A percentile compares a stretch with the other conserved stretches of the same genome.
Conservation (phyloP, 2,329 filamentous ascomycete genomes). For the Microdochium trichocladiopsis region DNA sequence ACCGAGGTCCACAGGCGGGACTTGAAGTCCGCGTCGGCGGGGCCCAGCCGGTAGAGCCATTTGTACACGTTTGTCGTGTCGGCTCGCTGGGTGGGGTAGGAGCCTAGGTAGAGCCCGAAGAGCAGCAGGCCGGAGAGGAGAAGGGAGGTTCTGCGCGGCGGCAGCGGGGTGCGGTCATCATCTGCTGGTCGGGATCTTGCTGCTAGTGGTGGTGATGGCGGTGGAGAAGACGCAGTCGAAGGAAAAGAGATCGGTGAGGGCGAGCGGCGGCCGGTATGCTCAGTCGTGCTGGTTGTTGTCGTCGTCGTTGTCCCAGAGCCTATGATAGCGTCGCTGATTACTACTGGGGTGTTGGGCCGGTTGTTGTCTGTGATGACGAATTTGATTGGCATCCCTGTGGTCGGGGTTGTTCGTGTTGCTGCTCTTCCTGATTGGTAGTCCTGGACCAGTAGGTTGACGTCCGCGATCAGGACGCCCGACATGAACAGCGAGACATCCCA, state of each 20-base stretch:
- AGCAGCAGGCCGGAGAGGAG: not conserved
- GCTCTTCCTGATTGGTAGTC: no score
- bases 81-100: not conserved
- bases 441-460: slow-evolving; percentile 1
- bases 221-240: no score
- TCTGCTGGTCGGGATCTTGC: not conserved
- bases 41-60: not conserved
- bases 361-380: not conserved
- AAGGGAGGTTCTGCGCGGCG: not conserved
- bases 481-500: slow-evolving; percentile 12
- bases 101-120: not conserved
- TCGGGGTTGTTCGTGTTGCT: no score
- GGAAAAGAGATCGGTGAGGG: no score
- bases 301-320: not conserved
- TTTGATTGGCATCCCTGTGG: not conserved
- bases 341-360: not conserved
- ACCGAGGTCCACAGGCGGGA: not conserved
- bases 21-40: not conserved
- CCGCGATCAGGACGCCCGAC: slow-evolving; percentile 12
- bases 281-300: no score
- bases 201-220: no score
- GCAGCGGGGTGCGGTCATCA: not conserved
- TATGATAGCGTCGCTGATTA: no score
- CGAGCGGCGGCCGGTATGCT: no score
- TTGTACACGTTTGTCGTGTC: not conserved